Base-by-base conservation (phyloP, 495 filamentous ascomycete species). In the Cryomyces minteri region DNA sequence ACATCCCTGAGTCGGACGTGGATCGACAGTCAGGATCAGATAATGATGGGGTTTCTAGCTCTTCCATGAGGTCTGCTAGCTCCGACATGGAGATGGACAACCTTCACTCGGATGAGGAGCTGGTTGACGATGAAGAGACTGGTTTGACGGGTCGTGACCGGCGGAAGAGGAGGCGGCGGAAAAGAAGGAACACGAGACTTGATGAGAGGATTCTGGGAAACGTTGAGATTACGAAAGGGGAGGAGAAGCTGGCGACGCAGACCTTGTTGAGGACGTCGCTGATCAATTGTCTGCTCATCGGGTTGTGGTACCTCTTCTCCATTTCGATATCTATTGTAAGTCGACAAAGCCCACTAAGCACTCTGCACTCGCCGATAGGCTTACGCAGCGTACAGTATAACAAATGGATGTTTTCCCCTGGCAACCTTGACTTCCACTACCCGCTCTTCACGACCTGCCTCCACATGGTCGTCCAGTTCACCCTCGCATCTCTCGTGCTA, bases 401-500 rank as follows among this genome's bases (percentile, higher is more conserved):
- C 68, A 96, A 94, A 70, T 96, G 92, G 92, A 99, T 99, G 92
- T 99, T 99, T 62, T 80, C 82, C 50, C n/a, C 11, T 14, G 25
- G 25, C 8, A 78, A 84, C 45, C 74, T 88, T 51, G 73, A 94
- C 55, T 99, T 99, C 58, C 80, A 83, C 40, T 96, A 86, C 50
- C 92, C 92, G 40, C 74, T 99, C 43, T 96, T 96, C 66, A 94
- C 87, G 2, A 99, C 92, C 8, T 84, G 84, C 52, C 59, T 86
- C 54, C 92, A 99, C 65, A 95, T 99, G 87, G 63, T 86, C 31
- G 88, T 99, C 36, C 92, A 99, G 62, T 96, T 99, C 67, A 66
- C 71, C 30, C 72, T 96, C 37, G 74, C 92, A 10, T 77, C 73
- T 29, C 54, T 85, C 12, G 79, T 95, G 18, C 73, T 99, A 33